Evolutionary conservation across 73 alveolate species (phyloP).

Genomic region (Paramecium sonneborni): DNA sequence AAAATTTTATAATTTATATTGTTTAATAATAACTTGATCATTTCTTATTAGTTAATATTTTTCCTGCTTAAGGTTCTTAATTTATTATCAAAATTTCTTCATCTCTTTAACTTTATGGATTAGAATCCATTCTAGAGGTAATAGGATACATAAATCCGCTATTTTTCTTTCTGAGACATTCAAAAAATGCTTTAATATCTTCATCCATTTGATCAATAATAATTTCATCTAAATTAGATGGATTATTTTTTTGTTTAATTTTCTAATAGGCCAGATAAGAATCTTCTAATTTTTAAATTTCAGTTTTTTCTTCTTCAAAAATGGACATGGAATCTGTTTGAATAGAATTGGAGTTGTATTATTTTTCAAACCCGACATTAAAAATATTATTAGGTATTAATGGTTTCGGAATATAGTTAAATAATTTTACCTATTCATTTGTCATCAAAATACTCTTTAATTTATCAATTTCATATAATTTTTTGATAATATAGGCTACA

Average conservation of each 20-base stretch:
- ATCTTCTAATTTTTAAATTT: neutral
- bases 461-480: slow-evolving; percentile 27
- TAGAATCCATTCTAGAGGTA: neutral
- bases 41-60: neutral
- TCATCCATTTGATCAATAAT: neutral
- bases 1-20: neutral
- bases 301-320: neutral
- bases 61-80: neutral
- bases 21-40: neutral
- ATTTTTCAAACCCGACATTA: neutral
- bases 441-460: neutral
- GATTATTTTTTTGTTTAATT: neutral
- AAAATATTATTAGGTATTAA: neutral
- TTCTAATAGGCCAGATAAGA: neutral
- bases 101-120: neutral
- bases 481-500: neutral
- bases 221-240: neutral
- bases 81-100: neutral
- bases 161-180: neutral
- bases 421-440: neutral
- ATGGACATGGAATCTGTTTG: neutral
- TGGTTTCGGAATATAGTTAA: slow-evolving; percentile 50
- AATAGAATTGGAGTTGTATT: neutral
- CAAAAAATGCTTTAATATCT: neutral
- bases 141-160: neutral